Percentiles rank a stretch among this genome's conserved stretches.
Evolutionary conservation across 2,329 filamentous ascomycete genomes (phyloP).

Genomic region (Trichoderma atrobrunneum): DNA sequence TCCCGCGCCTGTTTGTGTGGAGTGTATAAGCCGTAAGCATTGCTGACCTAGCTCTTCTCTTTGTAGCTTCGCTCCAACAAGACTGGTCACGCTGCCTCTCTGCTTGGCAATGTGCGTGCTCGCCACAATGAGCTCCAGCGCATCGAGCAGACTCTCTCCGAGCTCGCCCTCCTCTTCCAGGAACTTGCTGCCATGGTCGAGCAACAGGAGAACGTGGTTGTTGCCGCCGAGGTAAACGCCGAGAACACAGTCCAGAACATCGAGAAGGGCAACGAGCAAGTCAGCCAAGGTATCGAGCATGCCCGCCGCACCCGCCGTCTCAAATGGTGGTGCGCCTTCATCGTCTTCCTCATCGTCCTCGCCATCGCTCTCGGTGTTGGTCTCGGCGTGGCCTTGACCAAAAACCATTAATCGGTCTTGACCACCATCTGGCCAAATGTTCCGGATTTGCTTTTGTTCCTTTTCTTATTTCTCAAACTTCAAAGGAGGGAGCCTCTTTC

Average conservation of each 20-base stretch:
- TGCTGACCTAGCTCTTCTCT: slow-evolving; percentile 12
- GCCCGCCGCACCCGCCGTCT: slow-evolving; percentile 67
- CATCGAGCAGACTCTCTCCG: slow-evolving; percentile 71
- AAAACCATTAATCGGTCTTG: slow-evolving; percentile 10
- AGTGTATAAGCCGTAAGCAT: neutral
- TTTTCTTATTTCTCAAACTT: neutral
- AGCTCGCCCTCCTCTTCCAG: slow-evolving; percentile 68
- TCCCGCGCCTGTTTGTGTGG: neutral
- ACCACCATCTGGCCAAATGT: neutral
- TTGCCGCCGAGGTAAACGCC: slow-evolving; percentile 63
- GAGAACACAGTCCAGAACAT: slow-evolving; percentile 64
- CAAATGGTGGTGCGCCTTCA: slow-evolving; percentile 76
- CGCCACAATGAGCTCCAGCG: slow-evolving; percentile 80
- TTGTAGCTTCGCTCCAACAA: slow-evolving; percentile 70
- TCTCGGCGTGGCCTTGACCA: slow-evolving; percentile 46
- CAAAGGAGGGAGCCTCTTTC: neutral
- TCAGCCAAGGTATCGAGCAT: slow-evolving; percentile 64
- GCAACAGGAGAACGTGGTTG: slow-evolving; percentile 64
- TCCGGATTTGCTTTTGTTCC: neutral
- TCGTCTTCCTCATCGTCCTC: slow-evolving; percentile 58
- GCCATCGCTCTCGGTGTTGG: slow-evolving; percentile 54
- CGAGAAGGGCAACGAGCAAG: slow-evolving; percentile 65
- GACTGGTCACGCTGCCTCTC: slow-evolving; percentile 67
- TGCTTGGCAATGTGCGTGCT: slow-evolving; percentile 74
- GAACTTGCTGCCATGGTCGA: slow-evolving; percentile 73